phyloP scores from a whole-genome alignment of 202 grass and related monocot genomes.

The Musa balbisiana region DNA sequence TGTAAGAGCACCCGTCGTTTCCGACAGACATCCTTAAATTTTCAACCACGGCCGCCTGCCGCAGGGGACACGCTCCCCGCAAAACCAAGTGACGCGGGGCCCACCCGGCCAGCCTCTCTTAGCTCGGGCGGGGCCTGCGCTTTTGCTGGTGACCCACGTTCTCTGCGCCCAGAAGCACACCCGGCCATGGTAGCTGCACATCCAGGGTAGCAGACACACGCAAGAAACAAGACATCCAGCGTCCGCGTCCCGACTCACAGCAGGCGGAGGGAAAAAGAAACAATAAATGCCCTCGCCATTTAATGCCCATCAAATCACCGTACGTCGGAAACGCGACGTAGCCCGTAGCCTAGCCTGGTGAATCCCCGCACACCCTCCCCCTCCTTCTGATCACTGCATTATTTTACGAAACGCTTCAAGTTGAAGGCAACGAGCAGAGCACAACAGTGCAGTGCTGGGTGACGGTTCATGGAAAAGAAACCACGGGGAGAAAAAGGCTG shows the following conservation, averaged over 20 bases:
- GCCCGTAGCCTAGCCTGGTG: not conserved
- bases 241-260: too few relatives aligned
- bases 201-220: not conserved
- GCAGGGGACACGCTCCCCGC: not conserved
- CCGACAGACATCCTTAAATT: constrained; percentile 11
- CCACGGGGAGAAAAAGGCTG: too few relatives aligned
- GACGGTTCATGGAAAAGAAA: too few relatives aligned
- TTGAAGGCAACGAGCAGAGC: too few relatives aligned
- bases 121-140: not conserved
- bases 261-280: too few relatives aligned
- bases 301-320: not conserved
- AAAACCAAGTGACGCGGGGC: not conserved
- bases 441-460: too few relatives aligned
- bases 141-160: not conserved
- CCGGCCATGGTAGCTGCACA: not conserved
- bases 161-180: not conserved
- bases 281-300: not conserved
- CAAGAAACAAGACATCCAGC: not conserved
- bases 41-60: not conserved
- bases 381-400: too few relatives aligned
- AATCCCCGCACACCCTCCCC: too few relatives aligned
- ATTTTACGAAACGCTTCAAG: too few relatives aligned
- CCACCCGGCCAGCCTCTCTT: not conserved
- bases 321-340: not conserved
- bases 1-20: not conserved